A percentile compares a stretch with the other conserved stretches of the same genome.
phyloP scores from a whole-genome alignment of 441 rosid genomes.

The Hura crepitans region DNA sequence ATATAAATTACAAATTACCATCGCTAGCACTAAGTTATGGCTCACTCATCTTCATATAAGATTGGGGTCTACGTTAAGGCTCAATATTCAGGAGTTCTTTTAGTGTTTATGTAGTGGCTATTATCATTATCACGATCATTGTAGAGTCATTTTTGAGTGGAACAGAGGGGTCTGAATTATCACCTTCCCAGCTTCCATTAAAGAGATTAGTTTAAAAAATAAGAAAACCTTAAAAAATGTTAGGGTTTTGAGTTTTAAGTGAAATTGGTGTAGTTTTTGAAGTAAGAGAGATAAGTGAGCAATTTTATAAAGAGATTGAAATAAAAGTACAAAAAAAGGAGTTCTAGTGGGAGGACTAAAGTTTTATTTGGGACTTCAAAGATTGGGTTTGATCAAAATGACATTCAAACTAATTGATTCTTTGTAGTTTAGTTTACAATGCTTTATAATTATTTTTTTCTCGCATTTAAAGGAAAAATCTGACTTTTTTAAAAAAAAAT shows the following conservation, averaged over 20 bases:
- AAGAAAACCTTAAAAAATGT: background rate
- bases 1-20: background rate
- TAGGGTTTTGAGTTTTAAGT: constrained; percentile 15
- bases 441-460: too few relatives aligned
- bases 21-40: background rate
- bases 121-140: background rate
- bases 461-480: too few relatives aligned
- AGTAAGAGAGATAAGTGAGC: background rate
- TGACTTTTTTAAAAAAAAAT: too few relatives aligned
- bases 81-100: background rate
- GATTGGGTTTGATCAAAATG: too few relatives aligned
- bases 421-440: too few relatives aligned
- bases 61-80: background rate
- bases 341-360: too few relatives aligned
- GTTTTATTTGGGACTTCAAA: too few relatives aligned
- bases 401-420: too few relatives aligned
- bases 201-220: background rate
- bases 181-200: constrained; percentile 16
- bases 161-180: constrained; percentile 1
- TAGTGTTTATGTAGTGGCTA: background rate
- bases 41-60: background rate
- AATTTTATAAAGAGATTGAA: background rate
- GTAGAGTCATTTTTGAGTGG: background rate
- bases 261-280: constrained; percentile 4
- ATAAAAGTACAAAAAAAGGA: too few relatives aligned